Base-by-base conservation (phyloP, 2,329 filamentous ascomycete species). In the Calonectria pseudoturangicola region DNA sequence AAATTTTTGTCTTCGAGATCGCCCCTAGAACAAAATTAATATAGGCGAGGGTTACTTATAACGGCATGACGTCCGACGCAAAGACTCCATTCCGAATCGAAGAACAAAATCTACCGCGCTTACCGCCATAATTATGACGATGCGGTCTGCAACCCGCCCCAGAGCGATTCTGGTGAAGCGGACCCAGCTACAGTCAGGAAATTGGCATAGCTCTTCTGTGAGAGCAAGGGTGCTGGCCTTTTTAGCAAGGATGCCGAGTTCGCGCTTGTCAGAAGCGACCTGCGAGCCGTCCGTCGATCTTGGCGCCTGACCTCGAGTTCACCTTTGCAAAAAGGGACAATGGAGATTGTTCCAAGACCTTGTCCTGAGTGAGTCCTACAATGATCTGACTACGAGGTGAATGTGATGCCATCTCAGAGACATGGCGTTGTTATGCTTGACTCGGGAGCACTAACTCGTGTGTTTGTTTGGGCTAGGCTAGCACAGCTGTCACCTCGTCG, bases 241-340 rank as follows among this genome's bases (percentile, higher is more conserved):
- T 36, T 71, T 41, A 48, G 62, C 27, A 47, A 64, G 18, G n/a
- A 68, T 28, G 65, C 58, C 8, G 69, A 73, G 25, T 58, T 73
- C 21, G 54, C 71, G 39, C 72, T 73, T 62, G 65, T 65, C 36
- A 66, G 72, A 13, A 58, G 72, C 13, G 72, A 66, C 51, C 45
- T 72, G 64, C 33, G 64, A 73, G 30, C 69, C 68, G 33, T 36
- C 69, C 2, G 50, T 51, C 25, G 56, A 65, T 8, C 72, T 73
- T 27, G 45, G 18, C 30, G 72, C 64, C 15, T 21, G 47, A 62
- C 16, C 63, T 73, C 43, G 51, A 73, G 63, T 73, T 68, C 36
- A 68, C 36, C 33, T 60, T 68, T 51, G 58, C 66, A 27, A 68
- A 68, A 50, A 65, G 51, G 27, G 43, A 66, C 12, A 48, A 72